Percentiles rank a stretch among this genome's conserved stretches.
Conservation (phyloP, 192 early-diverging fungal genomes). For the Coemansia sp. region DNA sequence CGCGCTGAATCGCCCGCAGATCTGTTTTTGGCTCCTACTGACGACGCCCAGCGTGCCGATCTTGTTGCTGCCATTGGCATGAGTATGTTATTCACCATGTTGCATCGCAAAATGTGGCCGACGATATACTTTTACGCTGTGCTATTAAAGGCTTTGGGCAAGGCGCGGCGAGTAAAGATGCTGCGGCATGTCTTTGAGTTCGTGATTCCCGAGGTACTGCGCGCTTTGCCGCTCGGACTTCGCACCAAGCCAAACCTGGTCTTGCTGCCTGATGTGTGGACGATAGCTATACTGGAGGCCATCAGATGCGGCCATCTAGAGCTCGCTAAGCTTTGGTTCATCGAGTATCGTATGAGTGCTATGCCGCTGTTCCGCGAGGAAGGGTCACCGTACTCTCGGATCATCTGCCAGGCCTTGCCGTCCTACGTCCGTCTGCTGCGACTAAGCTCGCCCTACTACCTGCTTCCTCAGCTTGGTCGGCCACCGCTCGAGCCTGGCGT, state of each 20-base stretch:
- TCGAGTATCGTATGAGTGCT: constrained; percentile 52
- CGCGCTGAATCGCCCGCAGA: constrained; percentile 21
- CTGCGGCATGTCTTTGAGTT: constrained; percentile 37
- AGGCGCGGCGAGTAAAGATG: constrained; percentile 15
- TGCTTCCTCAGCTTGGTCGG: constrained; percentile 14
- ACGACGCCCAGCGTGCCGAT: constrained; percentile 2
- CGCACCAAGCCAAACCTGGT: constrained; percentile 29
- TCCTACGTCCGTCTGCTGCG: constrained; percentile 28
- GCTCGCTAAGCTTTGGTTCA: constrained; percentile 45
- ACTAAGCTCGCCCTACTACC: constrained; percentile 37
- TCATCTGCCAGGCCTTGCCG: constrained; percentile 13
- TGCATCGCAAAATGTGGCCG: constrained; percentile 27
- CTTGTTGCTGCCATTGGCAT: constrained; percentile 43
- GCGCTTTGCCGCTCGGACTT: constrained; percentile 23
- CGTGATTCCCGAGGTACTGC: constrained; percentile 30
- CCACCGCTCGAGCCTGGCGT: constrained; percentile 7
- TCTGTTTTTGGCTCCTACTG: constrained; percentile 18
- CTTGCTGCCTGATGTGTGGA: constrained; percentile 36
- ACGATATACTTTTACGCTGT: constrained; percentile 31
- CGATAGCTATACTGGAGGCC: constrained; percentile 33
- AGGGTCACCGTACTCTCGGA: constrained; percentile 39
- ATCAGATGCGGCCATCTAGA: constrained; percentile 14
- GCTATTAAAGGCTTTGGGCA: constrained; percentile 23
- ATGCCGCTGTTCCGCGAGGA: constrained; percentile 50
- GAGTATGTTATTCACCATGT: constrained; percentile 37